phyloP scores from a whole-genome alignment of 441 rosid genomes.

The Populus trichocarpa region DNA sequence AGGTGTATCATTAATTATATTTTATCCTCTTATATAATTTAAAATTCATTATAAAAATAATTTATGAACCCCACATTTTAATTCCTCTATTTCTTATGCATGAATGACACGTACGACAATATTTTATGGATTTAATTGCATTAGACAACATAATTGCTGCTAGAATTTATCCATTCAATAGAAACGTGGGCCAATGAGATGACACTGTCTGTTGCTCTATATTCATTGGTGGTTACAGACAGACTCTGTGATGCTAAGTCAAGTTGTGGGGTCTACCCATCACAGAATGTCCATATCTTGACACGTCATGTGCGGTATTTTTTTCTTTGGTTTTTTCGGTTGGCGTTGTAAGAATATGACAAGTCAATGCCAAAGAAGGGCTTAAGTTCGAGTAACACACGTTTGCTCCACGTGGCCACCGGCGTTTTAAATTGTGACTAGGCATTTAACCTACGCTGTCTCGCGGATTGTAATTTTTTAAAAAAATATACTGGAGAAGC shows the following conservation, averaged over 20 bases:
- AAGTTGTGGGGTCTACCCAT: constrained; percentile 13
- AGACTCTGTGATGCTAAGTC: not conserved
- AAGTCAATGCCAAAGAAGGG: not conserved
- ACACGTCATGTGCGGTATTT: constrained; percentile 24
- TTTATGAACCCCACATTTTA: no score
- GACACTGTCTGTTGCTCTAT: not conserved
- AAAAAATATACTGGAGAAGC: no score
- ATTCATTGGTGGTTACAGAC: not conserved
- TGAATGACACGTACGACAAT: not conserved
- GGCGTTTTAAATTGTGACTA: no score
- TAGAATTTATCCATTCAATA: constrained; percentile 16
- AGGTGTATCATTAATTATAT: no score
- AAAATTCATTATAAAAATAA: no score
- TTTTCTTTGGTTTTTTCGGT: not conserved
- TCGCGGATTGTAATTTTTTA: no score
- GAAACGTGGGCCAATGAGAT: constrained; percentile 24
- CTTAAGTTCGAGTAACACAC: not conserved
- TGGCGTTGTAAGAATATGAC: not conserved
- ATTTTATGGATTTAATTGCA: not conserved
- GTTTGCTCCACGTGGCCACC: no score
- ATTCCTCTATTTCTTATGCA: no score
- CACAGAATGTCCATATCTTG: constrained; percentile 13
- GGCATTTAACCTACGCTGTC: no score
- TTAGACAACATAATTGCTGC: not conserved
- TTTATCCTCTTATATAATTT: no score